Conservation (phyloP, 106 monocot genomes). For the Narthecium ossifragum region DNA sequence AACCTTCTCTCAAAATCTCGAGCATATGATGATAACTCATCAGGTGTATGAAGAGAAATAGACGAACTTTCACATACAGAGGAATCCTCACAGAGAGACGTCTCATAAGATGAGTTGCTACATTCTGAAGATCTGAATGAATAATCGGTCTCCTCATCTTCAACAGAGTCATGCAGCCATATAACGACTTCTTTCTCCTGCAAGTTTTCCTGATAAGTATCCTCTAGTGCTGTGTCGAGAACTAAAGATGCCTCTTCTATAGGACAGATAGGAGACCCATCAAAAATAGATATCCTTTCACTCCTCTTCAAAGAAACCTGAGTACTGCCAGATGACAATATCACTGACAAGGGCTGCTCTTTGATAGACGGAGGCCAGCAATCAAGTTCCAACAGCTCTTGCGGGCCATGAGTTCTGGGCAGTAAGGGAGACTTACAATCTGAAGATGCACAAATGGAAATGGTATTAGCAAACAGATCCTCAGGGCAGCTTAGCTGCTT, state of each 20-base stretch:
- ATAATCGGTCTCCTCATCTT: conserved; percentile 3
- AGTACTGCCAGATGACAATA: conserved; percentile 3
- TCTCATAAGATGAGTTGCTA: conserved; percentile 17
- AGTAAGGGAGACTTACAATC: conserved; percentile 15
- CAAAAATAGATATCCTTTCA: not conserved
- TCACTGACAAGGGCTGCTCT: conserved; percentile 1
- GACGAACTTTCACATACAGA: conserved; percentile 11
- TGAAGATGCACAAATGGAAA: conserved; percentile 27
- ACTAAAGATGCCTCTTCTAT: not conserved
- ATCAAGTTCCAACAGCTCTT: conserved; percentile 16
- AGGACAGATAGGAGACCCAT: conserved; percentile 1
- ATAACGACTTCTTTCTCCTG: not conserved
- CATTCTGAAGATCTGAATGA: not conserved
- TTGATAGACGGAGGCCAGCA: conserved; percentile 3
- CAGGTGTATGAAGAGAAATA: conserved; percentile 10
- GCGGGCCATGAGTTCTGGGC: conserved; percentile 19
- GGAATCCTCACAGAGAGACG: conserved; percentile 7
- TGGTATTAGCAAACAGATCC: conserved; percentile 17
- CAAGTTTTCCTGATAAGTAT: not conserved
- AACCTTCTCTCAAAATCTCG: conserved; percentile 11
- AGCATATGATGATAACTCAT: conserved; percentile 8
- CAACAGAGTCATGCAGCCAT: not conserved
- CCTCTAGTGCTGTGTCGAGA: not conserved
- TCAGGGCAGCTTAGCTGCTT: not conserved
- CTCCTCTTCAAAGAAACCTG: not conserved